Evolutionary conservation across 2,329 filamentous ascomycete species (phyloP), one percentile per base, ranked within the genome.

Genomic region (Pyrenophora tritici-repentis): DNA sequence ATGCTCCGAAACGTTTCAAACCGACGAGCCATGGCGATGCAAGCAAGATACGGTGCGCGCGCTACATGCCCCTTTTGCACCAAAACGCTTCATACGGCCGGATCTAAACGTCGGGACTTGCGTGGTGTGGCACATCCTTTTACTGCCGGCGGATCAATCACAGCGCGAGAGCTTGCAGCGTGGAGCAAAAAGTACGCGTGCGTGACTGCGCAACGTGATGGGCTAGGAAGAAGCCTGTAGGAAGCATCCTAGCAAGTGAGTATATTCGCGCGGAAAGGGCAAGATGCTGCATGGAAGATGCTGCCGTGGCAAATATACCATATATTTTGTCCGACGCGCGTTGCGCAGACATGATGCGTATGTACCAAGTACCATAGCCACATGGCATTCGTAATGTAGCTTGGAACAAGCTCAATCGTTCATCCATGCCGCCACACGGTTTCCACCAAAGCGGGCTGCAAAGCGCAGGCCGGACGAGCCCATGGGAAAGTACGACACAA

Each of bases 401-500:
- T 1, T n/a, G 37, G 45, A 42, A 52, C 49, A 39, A 34, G 26
- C 47, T 63, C 47, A 96, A 52, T 89, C 87, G 40, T 84, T 87
- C 84, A 97, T 87, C 94, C 93, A 97, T 45, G 91, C 84, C 4
- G 90, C 84, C 32, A 95, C 89, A 68, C 92, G 84, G 69, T 87
- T 87, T 16, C 88, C 90, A 17, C 93, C 94, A 70, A 96, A 94
- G 3, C 86, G 86, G 36, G 91, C 90, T 50, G 91, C 91, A 61
- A 96, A 85, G 53, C 93, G 87, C 60, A 99, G 78, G 35, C 94
- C 91, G 47, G 87, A 89, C 50, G 89, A 90, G 34, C 94, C 94
- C 92, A 97, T 96, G 20, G 94, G 94, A 68, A 97, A 97, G 75
- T 99, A 99, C 76, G 90, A 96, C 74, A 97, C 86, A 39, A 97